A percentile compares a stretch with the other conserved stretches of the same genome.
phyloP scores from a whole-genome alignment of 106 monocot species.

The Allium sativum region DNA sequence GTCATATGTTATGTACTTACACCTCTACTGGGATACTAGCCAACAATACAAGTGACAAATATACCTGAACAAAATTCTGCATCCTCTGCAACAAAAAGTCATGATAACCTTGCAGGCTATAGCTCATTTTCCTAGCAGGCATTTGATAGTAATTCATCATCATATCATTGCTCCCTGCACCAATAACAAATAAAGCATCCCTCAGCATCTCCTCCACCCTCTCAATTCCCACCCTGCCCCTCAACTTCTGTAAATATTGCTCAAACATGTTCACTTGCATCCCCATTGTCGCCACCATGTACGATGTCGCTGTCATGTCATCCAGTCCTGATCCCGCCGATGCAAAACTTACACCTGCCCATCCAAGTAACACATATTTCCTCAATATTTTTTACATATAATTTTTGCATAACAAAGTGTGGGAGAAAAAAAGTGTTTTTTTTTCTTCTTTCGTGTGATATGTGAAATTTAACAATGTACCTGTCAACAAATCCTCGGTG shows the following conservation, averaged over 20 bases:
- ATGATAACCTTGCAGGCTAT: background rate
- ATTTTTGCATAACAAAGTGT: no score
- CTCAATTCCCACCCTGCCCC: constrained; percentile 8
- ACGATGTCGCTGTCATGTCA: constrained; percentile 10
- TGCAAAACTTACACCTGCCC: constrained; percentile 27
- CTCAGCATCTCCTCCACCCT: constrained; percentile 14
- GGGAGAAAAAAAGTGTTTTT: no score
- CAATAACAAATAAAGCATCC: constrained; percentile 18
- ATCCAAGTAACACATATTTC: no score
- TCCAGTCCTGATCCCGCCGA: constrained; percentile 39
- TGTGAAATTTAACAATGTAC: no score
- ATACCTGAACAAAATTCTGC: background rate
- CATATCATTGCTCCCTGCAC: constrained; percentile 29
- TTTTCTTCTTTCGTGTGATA: no score
- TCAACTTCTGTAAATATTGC: constrained; percentile 15
- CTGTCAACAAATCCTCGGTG: background rate
- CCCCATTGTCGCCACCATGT: constrained; percentile 15
- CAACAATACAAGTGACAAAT: no score
- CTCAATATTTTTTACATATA: no score
- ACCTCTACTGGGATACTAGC: no score
- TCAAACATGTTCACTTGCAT: constrained; percentile 21
- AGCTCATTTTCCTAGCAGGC: background rate
- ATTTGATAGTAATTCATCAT: constrained; percentile 4
- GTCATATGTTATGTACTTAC: no score
- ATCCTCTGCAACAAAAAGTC: background rate